Evolutionary conservation across 768 basidiomycete species (phyloP).

Genomic region (Tulasnella sp.): DNA sequence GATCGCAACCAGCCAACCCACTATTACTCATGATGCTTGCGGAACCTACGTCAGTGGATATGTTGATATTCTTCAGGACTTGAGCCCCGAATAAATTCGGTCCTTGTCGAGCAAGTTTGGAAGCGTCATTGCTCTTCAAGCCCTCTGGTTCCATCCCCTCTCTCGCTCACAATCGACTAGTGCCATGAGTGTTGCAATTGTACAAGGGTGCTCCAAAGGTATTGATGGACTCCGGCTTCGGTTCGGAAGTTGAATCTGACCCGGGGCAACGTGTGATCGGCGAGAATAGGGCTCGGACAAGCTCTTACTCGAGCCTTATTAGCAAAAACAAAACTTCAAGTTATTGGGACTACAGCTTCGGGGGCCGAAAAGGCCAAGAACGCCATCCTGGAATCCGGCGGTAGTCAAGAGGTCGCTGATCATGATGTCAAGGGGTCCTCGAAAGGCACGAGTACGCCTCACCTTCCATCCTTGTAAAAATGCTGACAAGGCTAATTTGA

Average conservation of each 20-base stretch:
- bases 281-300: constrained; percentile 35
- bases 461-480: constrained; percentile 3
- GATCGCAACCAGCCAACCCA: background rate
- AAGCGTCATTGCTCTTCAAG: background rate
- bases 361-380: constrained; percentile 30
- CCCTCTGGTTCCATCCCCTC: background rate
- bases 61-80: background rate
- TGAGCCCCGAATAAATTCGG: background rate
- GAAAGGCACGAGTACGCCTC: background rate
- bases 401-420: constrained; percentile 6
- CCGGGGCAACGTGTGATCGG: background rate
- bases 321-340: constrained; percentile 37
- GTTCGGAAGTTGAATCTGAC: constrained; percentile 23
- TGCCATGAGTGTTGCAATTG: constrained; percentile 32
- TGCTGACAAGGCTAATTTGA: background rate
- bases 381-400: constrained; percentile 21
- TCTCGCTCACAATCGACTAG: background rate
- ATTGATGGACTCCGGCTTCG: background rate
- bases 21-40: background rate
- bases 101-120: background rate
- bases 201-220: constrained; percentile 34
- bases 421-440: background rate
- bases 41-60: background rate
- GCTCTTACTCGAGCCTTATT: constrained; percentile 40
- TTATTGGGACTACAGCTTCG: constrained; percentile 37